Evolutionary conservation across 371 early-diverging fungal genomes (phyloP).

Genomic region (Mortierella sp.): DNA sequence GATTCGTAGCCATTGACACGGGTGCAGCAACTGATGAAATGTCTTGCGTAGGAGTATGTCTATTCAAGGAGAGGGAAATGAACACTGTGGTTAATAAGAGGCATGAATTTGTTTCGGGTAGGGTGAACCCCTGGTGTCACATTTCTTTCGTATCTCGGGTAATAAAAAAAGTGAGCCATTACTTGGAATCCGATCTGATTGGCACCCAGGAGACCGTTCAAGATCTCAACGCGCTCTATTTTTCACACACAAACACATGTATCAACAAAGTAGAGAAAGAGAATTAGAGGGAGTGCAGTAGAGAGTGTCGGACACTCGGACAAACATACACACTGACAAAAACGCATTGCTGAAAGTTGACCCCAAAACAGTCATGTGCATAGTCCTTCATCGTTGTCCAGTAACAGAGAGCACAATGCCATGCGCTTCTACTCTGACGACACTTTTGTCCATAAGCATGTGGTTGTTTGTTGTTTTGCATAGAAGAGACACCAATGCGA

Average conservation of each 20-base stretch:
- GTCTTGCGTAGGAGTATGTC: conserved; percentile 96
- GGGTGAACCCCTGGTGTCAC: not conserved
- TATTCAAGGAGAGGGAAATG: conserved; percentile 27
- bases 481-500: not conserved
- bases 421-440: not conserved
- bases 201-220: conserved; percentile 94
- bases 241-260: conserved; percentile 19
- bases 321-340: not conserved
- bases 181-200: conserved; percentile 95
- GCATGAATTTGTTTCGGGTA: not conserved
- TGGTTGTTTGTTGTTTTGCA: not conserved
- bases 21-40: conserved; percentile 95
- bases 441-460: not conserved
- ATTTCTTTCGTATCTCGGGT: not conserved
- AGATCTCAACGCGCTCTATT: conserved; percentile 88
- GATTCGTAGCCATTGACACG: conserved; percentile 92
- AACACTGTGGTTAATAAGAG: not conserved
- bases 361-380: not conserved
- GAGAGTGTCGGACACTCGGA: not conserved
- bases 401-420: not conserved
- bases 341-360: not conserved
- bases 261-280: not conserved
- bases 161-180: conserved; percentile 9
- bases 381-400: not conserved
- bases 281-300: not conserved